Conservation (phyloP, 257 asterid species). For the Capsicum pubescens region DNA sequence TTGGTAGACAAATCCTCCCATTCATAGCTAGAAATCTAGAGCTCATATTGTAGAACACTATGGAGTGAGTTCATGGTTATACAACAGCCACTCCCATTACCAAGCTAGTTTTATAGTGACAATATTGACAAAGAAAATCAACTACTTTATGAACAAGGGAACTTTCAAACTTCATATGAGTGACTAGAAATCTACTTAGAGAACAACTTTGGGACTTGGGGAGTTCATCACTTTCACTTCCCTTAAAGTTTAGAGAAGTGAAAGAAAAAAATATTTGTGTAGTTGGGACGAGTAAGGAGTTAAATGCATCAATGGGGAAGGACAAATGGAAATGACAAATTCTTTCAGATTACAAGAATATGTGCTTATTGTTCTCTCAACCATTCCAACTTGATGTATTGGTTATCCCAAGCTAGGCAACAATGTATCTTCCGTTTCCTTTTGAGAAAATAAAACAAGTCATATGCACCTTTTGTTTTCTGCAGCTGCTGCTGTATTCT, state of each 20-base stretch:
- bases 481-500: too few relatives aligned
- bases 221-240: neutral
- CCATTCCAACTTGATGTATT: constrained; percentile 83
- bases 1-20: neutral
- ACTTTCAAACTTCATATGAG: neutral
- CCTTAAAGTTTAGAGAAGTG: neutral
- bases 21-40: neutral
- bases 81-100: neutral
- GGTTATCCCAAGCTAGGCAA: neutral
- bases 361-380: constrained; percentile 70
- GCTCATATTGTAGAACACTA: neutral
- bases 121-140: neutral
- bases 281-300: neutral
- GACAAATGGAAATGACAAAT: neutral
- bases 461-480: constrained; percentile 51
- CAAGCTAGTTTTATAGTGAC: neutral
- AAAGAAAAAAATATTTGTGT: neutral
- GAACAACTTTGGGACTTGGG: neutral
- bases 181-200: neutral
- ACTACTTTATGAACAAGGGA: neutral
- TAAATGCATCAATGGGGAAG: neutral
- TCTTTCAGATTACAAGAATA: neutral
- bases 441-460: constrained; percentile 22
- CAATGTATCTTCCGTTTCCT: neutral
- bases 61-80: neutral